Base-by-base conservation (phyloP, 2,329 filamentous ascomycete species). In the Botrytis paeoniae region DNA sequence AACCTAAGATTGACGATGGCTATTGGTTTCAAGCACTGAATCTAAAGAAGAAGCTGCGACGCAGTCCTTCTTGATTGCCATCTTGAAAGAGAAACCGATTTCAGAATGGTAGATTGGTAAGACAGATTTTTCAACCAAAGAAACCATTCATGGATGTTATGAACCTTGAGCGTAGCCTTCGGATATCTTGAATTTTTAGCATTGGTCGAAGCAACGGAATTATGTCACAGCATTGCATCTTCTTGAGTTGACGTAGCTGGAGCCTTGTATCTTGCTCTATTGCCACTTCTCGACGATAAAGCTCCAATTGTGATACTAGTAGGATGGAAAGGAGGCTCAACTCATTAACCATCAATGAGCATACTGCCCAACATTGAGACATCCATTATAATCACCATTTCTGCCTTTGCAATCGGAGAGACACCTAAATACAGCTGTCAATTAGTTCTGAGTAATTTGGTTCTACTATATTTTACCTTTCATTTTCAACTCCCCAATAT, bases 401-500 rank as follows among this genome's bases (percentile, higher is more conserved):
- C 75, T 35, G 70, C 69, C 12, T 73, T 62, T 39, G 73, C 64
- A 9, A 66, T 45, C 57, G 71, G 48, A 43, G 20, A 9, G 12
- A 48, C 45, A 48, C 45, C 45, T 20, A 10, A 22, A 10, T 12
- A 48, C 20, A 48, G 45, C 45, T 25, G 89, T 89, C 72, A 94
- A 90, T 65, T 81, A 82, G 0, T 87, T 92, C 0, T 92, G 92
- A 7, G 94, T 87, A 7, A 88, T 93, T 93, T 78, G 91, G 92
- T 10, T 91, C 86, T 16, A 66, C n/a, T 39, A 92, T 83, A 9
- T 90, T 90, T 78, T 89, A 4, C 87, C 84, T 75, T 90, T 88
- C 78, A 93, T 89, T 82, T 92, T 92, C 71, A 94, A 84, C 79
- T 94, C 91, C 3, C 89, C 89, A 7, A 93, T 84, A 75, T 92